Conservation (phyloP, 306 rosid species). For the Fagus sylvatica region DNA sequence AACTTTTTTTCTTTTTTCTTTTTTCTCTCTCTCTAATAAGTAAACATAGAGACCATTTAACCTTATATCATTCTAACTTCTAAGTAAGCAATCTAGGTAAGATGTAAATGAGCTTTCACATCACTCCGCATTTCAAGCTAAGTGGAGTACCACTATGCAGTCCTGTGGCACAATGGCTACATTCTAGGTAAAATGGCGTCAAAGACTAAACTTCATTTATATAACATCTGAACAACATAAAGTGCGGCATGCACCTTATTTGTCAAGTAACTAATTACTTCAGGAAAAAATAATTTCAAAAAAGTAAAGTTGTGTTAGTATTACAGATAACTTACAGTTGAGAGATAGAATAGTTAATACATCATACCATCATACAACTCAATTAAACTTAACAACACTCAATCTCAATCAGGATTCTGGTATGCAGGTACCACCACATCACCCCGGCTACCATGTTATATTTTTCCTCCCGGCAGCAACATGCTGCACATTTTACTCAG, state of each 20-base stretch:
- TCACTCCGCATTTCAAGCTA: not conserved
- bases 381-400: not conserved
- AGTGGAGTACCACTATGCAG: not conserved
- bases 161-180: not conserved
- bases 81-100: not conserved
- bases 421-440: not conserved
- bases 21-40: too few species aligned
- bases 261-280: not conserved
- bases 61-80: not conserved
- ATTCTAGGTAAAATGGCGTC: not conserved
- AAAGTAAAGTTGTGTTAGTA: not conserved
- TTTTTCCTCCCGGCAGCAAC: not conserved
- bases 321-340: not conserved
- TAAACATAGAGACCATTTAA: not conserved
- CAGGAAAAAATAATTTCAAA: not conserved
- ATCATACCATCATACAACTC: not conserved
- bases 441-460: not conserved
- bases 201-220: not conserved
- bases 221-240: not conserved
- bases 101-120: not conserved
- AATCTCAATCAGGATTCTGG: not conserved
- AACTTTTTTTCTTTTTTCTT: too few species aligned
- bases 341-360: not conserved
- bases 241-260: not conserved
- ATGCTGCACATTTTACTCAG: too few species aligned